Evolutionary conservation across 495 filamentous ascomycete species (phyloP).

Genomic region (Penicillium malachiteum): DNA sequence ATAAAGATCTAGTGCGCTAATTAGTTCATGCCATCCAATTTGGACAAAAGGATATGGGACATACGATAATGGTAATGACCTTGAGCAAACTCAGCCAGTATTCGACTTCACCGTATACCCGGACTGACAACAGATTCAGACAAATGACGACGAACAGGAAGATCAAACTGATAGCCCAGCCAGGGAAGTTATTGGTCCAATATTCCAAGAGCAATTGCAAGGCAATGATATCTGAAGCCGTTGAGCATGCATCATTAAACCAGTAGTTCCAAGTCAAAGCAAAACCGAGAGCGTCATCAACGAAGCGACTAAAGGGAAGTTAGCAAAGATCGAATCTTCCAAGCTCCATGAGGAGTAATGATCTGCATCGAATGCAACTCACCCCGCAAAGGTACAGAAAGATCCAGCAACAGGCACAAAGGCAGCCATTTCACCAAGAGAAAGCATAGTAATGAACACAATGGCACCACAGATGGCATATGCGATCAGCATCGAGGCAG

Average conservation of each 20-base stretch:
- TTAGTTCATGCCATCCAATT: not conserved
- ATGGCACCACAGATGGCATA: conserved; percentile 49
- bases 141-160: conserved; percentile 50
- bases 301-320: conserved; percentile 43
- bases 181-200: conserved; percentile 53
- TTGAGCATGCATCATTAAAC: conserved; percentile 59
- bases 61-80: conserved; percentile 53
- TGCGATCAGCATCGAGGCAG: conserved; percentile 62
- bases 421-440: conserved; percentile 51
- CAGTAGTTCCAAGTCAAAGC: conserved; percentile 58
- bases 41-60: conserved; percentile 10
- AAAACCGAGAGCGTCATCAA: conserved; percentile 56
- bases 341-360: not conserved
- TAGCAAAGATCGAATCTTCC: too few relatives aligned
- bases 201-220: conserved; percentile 52
- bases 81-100: conserved; percentile 57
- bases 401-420: conserved; percentile 51
- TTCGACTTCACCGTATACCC: conserved; percentile 53
- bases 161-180: conserved; percentile 53
- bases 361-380: conserved; percentile 16
- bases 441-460: conserved; percentile 51
- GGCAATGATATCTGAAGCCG: conserved; percentile 54
- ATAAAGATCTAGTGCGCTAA: conserved; percentile 45
- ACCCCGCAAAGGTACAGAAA: conserved; percentile 54
- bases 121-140: conserved; percentile 51